Evolutionary conservation across 75 land plant species (phyloP).

Genomic region (Gnetum montanum): DNA sequence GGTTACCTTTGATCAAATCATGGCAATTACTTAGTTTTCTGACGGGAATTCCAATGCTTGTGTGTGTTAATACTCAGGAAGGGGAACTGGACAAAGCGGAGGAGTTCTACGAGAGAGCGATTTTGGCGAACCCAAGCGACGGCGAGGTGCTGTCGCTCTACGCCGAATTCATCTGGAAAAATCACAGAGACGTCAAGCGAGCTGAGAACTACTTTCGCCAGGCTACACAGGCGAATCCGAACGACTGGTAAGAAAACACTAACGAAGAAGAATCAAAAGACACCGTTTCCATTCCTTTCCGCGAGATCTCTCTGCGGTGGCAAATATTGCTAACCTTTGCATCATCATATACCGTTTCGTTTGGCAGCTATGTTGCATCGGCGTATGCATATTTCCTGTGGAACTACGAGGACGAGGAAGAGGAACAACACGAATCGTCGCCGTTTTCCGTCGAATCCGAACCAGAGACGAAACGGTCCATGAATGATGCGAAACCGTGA

Average conservation of each 20-base stretch:
- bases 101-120: slow-evolving; percentile 66
- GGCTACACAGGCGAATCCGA: slow-evolving; percentile 53
- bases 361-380: slow-evolving; percentile 52
- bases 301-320: background rate
- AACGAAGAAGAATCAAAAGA: too few relatives aligned
- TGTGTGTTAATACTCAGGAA: too few relatives aligned
- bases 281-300: background rate
- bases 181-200: slow-evolving; percentile 28
- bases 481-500: too few relatives aligned
- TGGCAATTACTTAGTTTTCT: too few relatives aligned
- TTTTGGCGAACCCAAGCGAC: slow-evolving; percentile 59
- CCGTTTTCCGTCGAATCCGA: too few relatives aligned
- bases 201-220: slow-evolving; percentile 56
- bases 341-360: slow-evolving; percentile 3
- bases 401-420: slow-evolving; percentile 53
- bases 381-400: slow-evolving; percentile 68
- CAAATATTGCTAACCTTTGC: background rate
- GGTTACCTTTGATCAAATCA: too few relatives aligned
- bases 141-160: slow-evolving; percentile 56
- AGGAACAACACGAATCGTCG: too few relatives aligned
- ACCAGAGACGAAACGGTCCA: too few relatives aligned
- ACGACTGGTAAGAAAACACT: slow-evolving; percentile 41
- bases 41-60: too few relatives aligned
- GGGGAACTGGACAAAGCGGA: slow-evolving; percentile 39
- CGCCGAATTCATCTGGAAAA: slow-evolving; percentile 64